Evolutionary conservation across 306 rosid genomes (phyloP).

Genomic region (Alnus glutinosa): DNA sequence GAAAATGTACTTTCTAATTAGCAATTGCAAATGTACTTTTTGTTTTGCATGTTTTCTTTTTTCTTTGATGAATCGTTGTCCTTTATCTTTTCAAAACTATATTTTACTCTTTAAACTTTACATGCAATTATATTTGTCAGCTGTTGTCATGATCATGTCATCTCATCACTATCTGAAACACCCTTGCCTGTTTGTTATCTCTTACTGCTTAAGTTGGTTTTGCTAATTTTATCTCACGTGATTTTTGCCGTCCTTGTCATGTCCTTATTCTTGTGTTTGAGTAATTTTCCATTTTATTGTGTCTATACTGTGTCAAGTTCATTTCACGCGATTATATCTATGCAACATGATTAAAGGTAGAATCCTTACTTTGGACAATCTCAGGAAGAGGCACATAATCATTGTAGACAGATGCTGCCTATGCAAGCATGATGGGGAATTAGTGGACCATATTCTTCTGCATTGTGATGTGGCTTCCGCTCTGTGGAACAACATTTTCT

Average conservation of each 20-base stretch:
- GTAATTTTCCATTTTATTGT: neutral
- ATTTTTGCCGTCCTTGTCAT: neutral
- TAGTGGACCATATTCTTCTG: too few species aligned
- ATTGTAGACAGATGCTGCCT: too few species aligned
- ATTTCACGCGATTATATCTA: neutral
- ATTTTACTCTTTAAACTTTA: neutral
- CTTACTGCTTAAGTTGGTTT: neutral
- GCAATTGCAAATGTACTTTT: slow-evolving; percentile 13
- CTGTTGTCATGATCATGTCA: neutral
- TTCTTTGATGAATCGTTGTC: neutral
- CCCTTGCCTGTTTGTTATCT: neutral
- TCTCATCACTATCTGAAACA: neutral
- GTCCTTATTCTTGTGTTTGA: neutral
- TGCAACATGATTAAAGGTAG: neutral
- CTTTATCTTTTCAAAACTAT: neutral
- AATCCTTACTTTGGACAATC: too few species aligned
- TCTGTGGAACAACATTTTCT: too few species aligned
- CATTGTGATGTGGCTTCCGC: too few species aligned
- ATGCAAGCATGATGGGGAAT: too few species aligned
- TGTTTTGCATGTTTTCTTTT: slow-evolving; percentile 7
- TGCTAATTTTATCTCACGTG: neutral
- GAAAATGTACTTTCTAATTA: slow-evolving; percentile 50
- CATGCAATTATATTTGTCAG: neutral
- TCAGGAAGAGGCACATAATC: too few species aligned
- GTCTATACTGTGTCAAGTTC: neutral